Base-by-base conservation (phyloP, 2,329 filamentous ascomycete species). In the Mollisia scopiformis region DNA sequence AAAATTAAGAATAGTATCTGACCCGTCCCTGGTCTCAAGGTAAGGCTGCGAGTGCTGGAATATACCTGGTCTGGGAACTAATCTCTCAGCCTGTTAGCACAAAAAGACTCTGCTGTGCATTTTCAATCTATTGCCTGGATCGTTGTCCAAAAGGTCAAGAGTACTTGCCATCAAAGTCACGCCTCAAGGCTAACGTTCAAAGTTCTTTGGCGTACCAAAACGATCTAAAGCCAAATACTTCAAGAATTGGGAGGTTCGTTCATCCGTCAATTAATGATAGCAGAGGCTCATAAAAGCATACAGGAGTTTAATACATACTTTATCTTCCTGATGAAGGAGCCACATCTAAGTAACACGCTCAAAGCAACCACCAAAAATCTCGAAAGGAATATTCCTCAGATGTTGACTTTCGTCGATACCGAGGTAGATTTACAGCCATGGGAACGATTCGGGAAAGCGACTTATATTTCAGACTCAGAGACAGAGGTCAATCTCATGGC, bases 371-470 rank as follows among this genome's bases (percentile, higher is more conserved):
- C 74, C 49, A 72, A 64, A 39, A 75, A 74, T 58, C 73, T 81
- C 6, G 74, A 81, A 62, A 71, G 74, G 6, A 76, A 80, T 19
- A 76, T 84, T 11, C 81, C 83, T 4, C 82, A 84, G 56, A 72
- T 90, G 33, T 79, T 88, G 39, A 85, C 84, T 0, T 88, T 87
- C 66, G 80, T 79, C 37, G 76, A 79, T 7, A 87, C 84, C 19
- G 75, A 80, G 2, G 84, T 89, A 25, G 87, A 90, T 68, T 84
- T 88, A 62, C 79, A 80, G 66, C 76, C 77, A 2, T 89, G 87
- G 87, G 87, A 90, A 69, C 80, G 84, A 33, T 75, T 72, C n/a
- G 79, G 76, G 19, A 73, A 78, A 10, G 75, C 82, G 1, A 73
- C 74, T 2, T 72, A 78, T 10, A 70, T 76, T 3, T 79, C 81